Conservation (phyloP, 1,139 yeast genomes). For the Pichia sp. region DNA sequence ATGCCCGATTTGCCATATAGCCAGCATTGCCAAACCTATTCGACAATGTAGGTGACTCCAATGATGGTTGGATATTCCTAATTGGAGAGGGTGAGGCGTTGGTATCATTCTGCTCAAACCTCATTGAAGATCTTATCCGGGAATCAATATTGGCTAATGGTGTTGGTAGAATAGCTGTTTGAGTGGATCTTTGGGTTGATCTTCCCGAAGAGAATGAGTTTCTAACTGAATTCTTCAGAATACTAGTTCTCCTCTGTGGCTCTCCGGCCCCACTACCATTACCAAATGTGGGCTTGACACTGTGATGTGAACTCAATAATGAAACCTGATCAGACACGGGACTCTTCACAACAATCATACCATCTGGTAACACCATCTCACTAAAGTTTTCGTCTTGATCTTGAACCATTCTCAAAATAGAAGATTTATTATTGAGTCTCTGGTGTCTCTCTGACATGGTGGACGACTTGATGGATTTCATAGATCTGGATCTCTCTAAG, state of each 20-base stretch:
- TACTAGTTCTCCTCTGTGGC: slow-evolving; percentile 16
- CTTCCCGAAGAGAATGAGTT: background rate
- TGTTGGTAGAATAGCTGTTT: background rate
- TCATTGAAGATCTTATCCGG: slow-evolving; percentile 3
- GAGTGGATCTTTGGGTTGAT: too few relatives aligned
- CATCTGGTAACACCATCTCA: slow-evolving; percentile 41
- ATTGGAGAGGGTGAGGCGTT: background rate
- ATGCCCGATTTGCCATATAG: too few relatives aligned
- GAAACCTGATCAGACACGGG: slow-evolving; percentile 11
- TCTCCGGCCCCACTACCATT: background rate
- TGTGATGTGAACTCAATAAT: slow-evolving; percentile 6
- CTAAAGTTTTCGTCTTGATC: slow-evolving; percentile 17
- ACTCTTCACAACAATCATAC: slow-evolving; percentile 27
- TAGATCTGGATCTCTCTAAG: slow-evolving; percentile 61
- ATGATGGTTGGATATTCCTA: too few relatives aligned
- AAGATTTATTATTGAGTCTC: slow-evolving; percentile 6
- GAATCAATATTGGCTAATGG: background rate
- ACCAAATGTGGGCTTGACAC: too few relatives aligned
- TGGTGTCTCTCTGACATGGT: slow-evolving; percentile 20
- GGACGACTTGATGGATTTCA: slow-evolving; percentile 35
- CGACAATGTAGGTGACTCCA: too few relatives aligned
- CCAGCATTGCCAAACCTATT: too few relatives aligned
- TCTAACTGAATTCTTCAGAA: slow-evolving; percentile 12
- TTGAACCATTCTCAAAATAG: slow-evolving; percentile 13
- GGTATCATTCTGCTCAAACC: background rate